A percentile compares a stretch with the other conserved stretches of the same genome.
Conservation (phyloP, 1,284 basidiomycete genomes). For the Marasmius fiardii region DNA sequence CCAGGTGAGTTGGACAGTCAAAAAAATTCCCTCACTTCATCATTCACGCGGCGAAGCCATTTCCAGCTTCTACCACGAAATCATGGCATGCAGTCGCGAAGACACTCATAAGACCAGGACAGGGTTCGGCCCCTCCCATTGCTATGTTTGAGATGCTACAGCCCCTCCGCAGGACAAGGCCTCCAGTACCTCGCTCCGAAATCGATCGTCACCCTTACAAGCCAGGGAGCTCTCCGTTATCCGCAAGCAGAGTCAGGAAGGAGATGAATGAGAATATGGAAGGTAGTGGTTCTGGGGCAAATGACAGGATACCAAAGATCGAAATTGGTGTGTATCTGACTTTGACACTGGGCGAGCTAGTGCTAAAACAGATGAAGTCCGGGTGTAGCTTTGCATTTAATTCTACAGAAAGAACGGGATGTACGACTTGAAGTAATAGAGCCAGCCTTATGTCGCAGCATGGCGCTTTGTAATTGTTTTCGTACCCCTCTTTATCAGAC, state of each 20-base stretch:
- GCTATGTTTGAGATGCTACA: not conserved
- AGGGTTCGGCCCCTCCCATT: not conserved
- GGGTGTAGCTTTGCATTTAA: slow-evolving; percentile 15
- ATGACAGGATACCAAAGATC: not conserved
- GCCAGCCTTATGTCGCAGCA: too few species aligned
- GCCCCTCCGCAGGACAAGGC: not conserved
- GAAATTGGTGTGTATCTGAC: too few species aligned
- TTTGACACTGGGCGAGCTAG: too few species aligned
- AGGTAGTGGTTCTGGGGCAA: not conserved
- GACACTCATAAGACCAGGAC: not conserved
- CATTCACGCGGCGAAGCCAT: not conserved
- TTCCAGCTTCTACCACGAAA: not conserved
- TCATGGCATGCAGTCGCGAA: not conserved
- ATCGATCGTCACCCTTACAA: not conserved
- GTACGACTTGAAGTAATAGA: too few species aligned
- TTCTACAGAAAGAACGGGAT: not conserved
- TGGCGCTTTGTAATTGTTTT: too few species aligned
- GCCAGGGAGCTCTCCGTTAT: not conserved
- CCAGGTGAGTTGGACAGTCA: not conserved
- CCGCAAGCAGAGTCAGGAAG: not conserved
- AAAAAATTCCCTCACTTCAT: too few species aligned
- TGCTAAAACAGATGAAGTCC: slow-evolving; percentile 14
- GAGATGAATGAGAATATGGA: not conserved
- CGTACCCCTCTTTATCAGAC: too few species aligned
- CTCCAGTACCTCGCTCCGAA: not conserved